Base-by-base conservation (phyloP, 352 stramenopile genomes). In the Globisporangium parvum region DNA sequence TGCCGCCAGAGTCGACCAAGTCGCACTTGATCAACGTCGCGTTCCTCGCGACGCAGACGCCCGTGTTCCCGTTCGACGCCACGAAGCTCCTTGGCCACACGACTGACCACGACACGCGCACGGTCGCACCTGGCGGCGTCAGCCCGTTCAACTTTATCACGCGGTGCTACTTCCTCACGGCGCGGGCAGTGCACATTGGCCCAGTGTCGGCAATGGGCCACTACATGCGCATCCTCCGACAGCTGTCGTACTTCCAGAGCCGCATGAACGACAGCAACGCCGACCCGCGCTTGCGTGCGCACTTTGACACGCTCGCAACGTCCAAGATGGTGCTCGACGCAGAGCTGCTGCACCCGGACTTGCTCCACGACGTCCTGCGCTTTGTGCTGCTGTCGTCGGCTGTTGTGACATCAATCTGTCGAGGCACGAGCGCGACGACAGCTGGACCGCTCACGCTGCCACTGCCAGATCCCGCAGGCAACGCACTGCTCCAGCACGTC, bases 61-160 rank as follows among this genome's bases (percentile, higher is more conserved):
- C 58, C 3, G 51, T 91, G 17, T 93, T 93, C 48, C 77, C 83
- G 5, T 65, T 68, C 40, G 79, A 93, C 41, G 69, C 73, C 24
- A 93, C 83, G 0, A 76, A 71, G 44, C 52, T 92, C 33, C 51
- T 89, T 1, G 67, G 65, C 5, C 62, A 59, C 40, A 57, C 51
- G 26, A 53, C 33, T 0, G 55, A 77, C 9, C 21, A 47, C 2
- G 61, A 63, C 14, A 59, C 69, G 24, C 64, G 68, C 40, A 59
- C 64, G 5, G 33, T 50, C 11, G 49, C 6, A 14, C 21, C 39
- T 10, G 51, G 37, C 10, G 62, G 62, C n/a, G 47, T 59, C 0
- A 59, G 58, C 2, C 66, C 97, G 26, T 98, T 98, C 68, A 96
- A 93, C 61, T 99, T 99, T 65, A 97, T 98, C 67, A 97, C 96